Evolutionary conservation across 306 rosid species (phyloP).

Genomic region (Psophocarpus tetragonolobus): DNA sequence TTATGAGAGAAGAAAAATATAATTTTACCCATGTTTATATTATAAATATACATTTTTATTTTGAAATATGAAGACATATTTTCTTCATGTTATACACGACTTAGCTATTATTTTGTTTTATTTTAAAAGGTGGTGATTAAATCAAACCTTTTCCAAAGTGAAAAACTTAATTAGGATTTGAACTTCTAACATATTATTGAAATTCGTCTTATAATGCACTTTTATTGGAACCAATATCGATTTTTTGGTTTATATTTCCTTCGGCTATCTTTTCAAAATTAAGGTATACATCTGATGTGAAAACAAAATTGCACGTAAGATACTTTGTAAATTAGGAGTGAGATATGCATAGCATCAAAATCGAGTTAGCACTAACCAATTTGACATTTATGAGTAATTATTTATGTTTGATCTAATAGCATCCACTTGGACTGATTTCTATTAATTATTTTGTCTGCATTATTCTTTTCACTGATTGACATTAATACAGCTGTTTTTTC

Average conservation of each 20-base stretch:
- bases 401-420: constrained; percentile 20
- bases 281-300: not conserved
- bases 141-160: not conserved
- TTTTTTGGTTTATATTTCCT: not conserved
- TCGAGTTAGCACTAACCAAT: not conserved
- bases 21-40: no score
- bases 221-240: not conserved
- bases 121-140: not conserved
- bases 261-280: not conserved
- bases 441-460: constrained; percentile 27
- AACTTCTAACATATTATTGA: not conserved
- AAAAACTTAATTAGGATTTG: not conserved
- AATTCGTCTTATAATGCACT: not conserved
- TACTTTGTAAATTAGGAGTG: not conserved
- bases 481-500: constrained; percentile 43
- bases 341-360: not conserved
- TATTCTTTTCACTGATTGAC: constrained; percentile 46
- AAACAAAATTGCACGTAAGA: not conserved
- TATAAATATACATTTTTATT: no score
- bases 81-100: not conserved
- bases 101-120: not conserved
- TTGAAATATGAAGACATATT: not conserved
- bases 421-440: constrained; percentile 26
- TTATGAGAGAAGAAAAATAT: no score
- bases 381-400: constrained; percentile 24